These are phyloP conservation scores for Pseudognaphalium luteoalbum DNA, from an alignment of 129 eudicot species.

Conservation along the genomic window DNA sequence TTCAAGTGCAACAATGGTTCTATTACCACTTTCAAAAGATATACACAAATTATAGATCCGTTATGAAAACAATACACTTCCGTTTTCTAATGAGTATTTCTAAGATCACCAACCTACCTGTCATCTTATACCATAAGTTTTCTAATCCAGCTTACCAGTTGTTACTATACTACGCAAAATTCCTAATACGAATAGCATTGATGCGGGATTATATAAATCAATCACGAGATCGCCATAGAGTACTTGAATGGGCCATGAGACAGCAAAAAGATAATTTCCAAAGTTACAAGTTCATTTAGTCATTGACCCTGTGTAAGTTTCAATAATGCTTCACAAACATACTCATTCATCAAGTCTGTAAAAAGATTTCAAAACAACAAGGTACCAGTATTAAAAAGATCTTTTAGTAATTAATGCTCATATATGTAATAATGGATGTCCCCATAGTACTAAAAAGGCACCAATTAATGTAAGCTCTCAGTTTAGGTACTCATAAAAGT, in stretches of 20 bases:
- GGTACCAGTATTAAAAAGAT: not conserved
- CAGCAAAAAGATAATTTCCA: not conserved
- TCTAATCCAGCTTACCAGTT: not conserved
- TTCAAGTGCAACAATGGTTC: not conserved
- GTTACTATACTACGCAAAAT: not conserved
- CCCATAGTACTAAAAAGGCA: no score
- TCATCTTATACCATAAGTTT: not conserved
- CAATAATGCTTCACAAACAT: not conserved
- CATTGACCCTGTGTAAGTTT: not conserved
- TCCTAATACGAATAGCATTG: not conserved
- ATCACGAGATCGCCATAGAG: not conserved
- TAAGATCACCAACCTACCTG: not conserved
- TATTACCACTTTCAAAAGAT: not conserved
- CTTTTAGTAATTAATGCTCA: not conserved
- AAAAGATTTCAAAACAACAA: slow-evolving; percentile 10
- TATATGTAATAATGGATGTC: not conserved
- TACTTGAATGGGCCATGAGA: not conserved
- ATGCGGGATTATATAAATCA: not conserved
- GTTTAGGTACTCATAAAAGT: slow-evolving; percentile 21
- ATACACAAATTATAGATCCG: not conserved
- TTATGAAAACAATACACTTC: not conserved
- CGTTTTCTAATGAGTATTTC: not conserved
- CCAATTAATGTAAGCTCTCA: slow-evolving; percentile 20
- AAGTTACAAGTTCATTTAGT: not conserved
- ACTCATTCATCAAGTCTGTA: slow-evolving; percentile 17